Percentiles rank a stretch among this genome's conserved stretches.
These are phyloP conservation scores for Yamadazyma kitorensis DNA, from an alignment of 805 yeast genomes.

Conservation along the genomic window DNA sequence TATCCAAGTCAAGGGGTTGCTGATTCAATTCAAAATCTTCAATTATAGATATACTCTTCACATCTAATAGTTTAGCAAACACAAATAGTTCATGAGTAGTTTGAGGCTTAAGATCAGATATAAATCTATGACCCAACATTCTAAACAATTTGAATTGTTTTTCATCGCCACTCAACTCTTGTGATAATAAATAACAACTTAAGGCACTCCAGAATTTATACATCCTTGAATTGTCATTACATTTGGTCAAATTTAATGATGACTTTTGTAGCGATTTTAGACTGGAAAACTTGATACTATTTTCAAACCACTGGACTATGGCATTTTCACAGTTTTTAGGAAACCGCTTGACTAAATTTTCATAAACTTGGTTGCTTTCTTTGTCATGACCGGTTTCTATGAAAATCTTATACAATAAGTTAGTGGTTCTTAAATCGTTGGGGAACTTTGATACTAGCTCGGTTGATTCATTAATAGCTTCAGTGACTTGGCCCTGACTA, in stretches of 20 bases:
- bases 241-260: constrained; percentile 41
- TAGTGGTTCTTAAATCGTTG: constrained; percentile 53
- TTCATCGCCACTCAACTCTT: constrained; percentile 21
- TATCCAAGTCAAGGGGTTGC: constrained; percentile 54
- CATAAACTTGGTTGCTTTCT: constrained; percentile 51
- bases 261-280: constrained; percentile 51
- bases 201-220: constrained; percentile 56
- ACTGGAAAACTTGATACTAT: constrained; percentile 47
- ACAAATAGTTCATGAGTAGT: constrained; percentile 68
- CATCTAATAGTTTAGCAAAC: constrained; percentile 33
- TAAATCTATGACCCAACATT: constrained; percentile 55
- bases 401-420: constrained; percentile 46
- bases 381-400: constrained; percentile 26
- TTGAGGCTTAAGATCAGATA: constrained; percentile 51
- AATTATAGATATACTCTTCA: constrained; percentile 6
- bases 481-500: constrained; percentile 27
- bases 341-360: constrained; percentile 55
- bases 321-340: constrained; percentile 42
- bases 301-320: constrained; percentile 56
- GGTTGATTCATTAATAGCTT: constrained; percentile 31
- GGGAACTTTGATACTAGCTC: constrained; percentile 38
- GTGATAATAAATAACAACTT: constrained; percentile 43
- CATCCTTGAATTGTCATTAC: constrained; percentile 23
- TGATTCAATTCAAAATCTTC: constrained; percentile 7
- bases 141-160: constrained; percentile 55